Evolutionary conservation across 495 filamentous ascomycete genomes (phyloP), one percentile per base, ranked within the genome.

Genomic region (Thozetella sp.): DNA sequence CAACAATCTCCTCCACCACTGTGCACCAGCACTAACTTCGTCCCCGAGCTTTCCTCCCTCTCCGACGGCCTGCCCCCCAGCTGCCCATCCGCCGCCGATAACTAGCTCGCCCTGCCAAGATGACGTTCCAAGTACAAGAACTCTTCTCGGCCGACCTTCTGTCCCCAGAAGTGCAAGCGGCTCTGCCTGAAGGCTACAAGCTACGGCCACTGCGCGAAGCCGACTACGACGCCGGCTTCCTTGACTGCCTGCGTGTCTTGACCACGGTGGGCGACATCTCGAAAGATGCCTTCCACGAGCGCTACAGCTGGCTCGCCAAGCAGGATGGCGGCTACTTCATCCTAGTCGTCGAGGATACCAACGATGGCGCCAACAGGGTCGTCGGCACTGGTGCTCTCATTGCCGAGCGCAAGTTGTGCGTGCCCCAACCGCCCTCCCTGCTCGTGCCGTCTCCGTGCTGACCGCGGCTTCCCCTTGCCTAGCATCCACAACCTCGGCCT

Each of bases 251-350:
- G 53, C 86, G 92, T 13, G 93, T 97, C 25, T 80, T 99, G 63
- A 98, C 95, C 2, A 92, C 89, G 34, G 96, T 99, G 23, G 96
- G 96, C 57, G 93, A 97, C 43, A 90, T 98, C 62, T 81, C 78
- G 46, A 83, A 90, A 72, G 83, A 86, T 57, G 76, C 83, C 57
- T 99, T 92, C 85, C 78, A 87, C 63, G 79, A 88, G 68, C 87
- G 92, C 45, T 98, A 90, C 70, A 85, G 92, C 58, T 96, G 88
- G 88, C 94, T 99, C 80, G 80, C 80, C 30, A 82, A 80, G 51
- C 87, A 90, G 57, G 88, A 88, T 57, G 90, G 89, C 61, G 87
- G 88, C 64, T 98, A 98, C 74, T 97, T 91, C 66, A 74, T 96
- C 55, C 77, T 96, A 24, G 91, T 91, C 50, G 86, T 98, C 25